Evolutionary conservation across 2,329 filamentous ascomycete genomes (phyloP), one percentile per base, ranked within the genome.

Genomic region (Coleophoma cylindrospora): DNA sequence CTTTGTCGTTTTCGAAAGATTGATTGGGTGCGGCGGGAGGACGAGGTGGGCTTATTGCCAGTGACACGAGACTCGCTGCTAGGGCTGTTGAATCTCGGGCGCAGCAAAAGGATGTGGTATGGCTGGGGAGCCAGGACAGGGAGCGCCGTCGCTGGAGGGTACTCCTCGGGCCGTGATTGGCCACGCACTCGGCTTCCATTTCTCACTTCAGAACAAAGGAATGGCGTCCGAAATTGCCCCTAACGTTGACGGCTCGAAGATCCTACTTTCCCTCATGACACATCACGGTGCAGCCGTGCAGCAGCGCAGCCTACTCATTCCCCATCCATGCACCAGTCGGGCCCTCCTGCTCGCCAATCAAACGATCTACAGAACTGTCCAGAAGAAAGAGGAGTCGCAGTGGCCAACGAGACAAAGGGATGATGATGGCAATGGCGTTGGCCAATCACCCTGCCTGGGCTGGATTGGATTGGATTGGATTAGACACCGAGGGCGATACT

Each of bases 251-350:
- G 27, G 27, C 27, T 27, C 27, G 27, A 27, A 45, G 59, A 60
- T 59, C 55, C 52, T 54, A 46, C 52, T 53, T 50, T 55, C 45
- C 40, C 52, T 48, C 19, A 60, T 61, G 59, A 61, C 59, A 61
- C 59, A 61, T 62, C 59, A 61, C 58, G 52, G 50, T 61, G 59
- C 59, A 61, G 59, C 53, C 43, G 47, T 50, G 47, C 21, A 34
- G 15, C 14, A 40, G 13, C 21, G 32, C 53, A 50, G 27, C 27
- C 27, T 27, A 10, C 27, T 27, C 6, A 53, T 53, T 50, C 46
- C 53, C 50, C 43, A 49, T 52, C 51, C 50, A 49, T 48, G 40
- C 40, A 45, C 33, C 37, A 19, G 15, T 21, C 44, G 33, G 43
- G 43, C 17, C 15, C 40, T 33, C 27, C 19, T 21, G 38, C 45